phyloP scores from a whole-genome alignment of 352 stramenopile genomes.

The Stephanocyclus meneghinianus region DNA sequence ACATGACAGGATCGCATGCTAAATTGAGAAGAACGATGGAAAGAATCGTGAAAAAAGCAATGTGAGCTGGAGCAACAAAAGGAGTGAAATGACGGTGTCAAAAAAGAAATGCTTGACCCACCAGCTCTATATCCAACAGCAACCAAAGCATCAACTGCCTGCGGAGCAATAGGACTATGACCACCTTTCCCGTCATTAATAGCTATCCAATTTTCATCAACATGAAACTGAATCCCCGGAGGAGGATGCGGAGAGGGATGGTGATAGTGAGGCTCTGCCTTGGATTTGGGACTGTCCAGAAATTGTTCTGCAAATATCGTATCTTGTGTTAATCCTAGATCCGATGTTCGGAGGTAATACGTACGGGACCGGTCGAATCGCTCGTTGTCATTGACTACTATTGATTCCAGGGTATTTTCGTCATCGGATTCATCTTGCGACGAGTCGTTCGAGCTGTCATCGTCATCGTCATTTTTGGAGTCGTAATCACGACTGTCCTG shows the following conservation, averaged over 20 bases:
- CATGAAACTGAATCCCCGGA: conserved; percentile 62
- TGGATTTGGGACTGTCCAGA: conserved; percentile 44
- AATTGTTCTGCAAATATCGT: conserved; percentile 59
- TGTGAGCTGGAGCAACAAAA: neutral
- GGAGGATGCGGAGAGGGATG: conserved; percentile 66
- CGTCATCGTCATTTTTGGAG: neutral
- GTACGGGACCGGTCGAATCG: conserved; percentile 44
- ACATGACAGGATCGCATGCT: conserved; percentile 62
- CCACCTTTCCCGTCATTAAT: conserved; percentile 57
- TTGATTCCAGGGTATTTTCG: neutral
- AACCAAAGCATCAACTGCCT: conserved; percentile 65
- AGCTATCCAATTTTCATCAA: conserved; percentile 72
- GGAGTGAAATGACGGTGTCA: neutral
- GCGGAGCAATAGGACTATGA: conserved; percentile 69
- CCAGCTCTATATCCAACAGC: conserved; percentile 53
- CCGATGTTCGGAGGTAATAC: conserved; percentile 64
- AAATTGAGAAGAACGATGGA: neutral
- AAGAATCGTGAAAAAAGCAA: neutral
- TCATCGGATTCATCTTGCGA: neutral
- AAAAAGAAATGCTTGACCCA: neutral
- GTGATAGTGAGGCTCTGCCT: conserved; percentile 64
- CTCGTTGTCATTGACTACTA: neutral
- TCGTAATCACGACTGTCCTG: neutral
- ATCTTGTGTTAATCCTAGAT: conserved; percentile 66
- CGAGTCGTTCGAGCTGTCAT: neutral